phyloP scores from a whole-genome alignment of 805 yeast genomes.

The Maudiozyma pseudohumilis region DNA sequence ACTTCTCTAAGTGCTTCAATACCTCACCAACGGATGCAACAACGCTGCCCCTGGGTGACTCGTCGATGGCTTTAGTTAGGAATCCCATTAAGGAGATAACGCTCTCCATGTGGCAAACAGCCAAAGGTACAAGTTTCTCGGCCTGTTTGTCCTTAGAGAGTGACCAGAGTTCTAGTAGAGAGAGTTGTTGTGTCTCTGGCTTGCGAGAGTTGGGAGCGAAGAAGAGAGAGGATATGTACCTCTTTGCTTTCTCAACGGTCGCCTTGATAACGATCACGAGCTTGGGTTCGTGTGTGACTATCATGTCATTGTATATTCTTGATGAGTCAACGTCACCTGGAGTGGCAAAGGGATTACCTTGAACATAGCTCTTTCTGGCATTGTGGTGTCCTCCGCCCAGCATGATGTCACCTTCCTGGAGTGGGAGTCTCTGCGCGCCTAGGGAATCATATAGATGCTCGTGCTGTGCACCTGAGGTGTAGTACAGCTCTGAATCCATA shows the following conservation, averaged over 20 bases:
- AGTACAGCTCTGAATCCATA: neutral
- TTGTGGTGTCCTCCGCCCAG: slow-evolving; percentile 4
- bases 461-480: neutral
- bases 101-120: slow-evolving; percentile 57
- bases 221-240: slow-evolving; percentile 13
- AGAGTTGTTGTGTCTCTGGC: slow-evolving; percentile 10
- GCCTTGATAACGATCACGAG: slow-evolving; percentile 10
- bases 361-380: neutral
- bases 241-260: slow-evolving; percentile 7
- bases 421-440: slow-evolving; percentile 15
- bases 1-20: slow-evolving; percentile 47
- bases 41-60: slow-evolving; percentile 49
- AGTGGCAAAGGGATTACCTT: neutral
- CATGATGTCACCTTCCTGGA: slow-evolving; percentile 19
- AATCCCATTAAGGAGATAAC: slow-evolving; percentile 48
- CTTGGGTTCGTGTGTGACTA: slow-evolving; percentile 23
- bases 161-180: slow-evolving; percentile 23
- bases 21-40: slow-evolving; percentile 48
- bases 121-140: slow-evolving; percentile 49
- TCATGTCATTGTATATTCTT: slow-evolving; percentile 17
- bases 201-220: slow-evolving; percentile 15
- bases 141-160: slow-evolving; percentile 40
- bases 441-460: neutral
- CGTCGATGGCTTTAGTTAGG: slow-evolving; percentile 44
- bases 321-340: slow-evolving; percentile 6